Evolutionary conservation across 1,139 yeast genomes (phyloP).

Genomic region (Magnusiomyces tetraspermus): DNA sequence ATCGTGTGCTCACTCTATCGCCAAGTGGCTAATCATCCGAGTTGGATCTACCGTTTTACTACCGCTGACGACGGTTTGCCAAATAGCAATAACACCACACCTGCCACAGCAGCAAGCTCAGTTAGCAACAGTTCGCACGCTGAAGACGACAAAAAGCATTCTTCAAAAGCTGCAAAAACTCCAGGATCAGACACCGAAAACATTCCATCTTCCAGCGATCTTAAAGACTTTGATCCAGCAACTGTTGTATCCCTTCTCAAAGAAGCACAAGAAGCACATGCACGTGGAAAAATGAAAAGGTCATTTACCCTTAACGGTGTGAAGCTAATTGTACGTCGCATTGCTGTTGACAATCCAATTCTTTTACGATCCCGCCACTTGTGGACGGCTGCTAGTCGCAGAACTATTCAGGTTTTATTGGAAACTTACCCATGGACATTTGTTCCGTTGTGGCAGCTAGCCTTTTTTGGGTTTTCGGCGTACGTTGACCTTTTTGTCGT

Average conservation of each 20-base stretch:
- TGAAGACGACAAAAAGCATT: background rate
- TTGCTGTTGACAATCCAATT: conserved; percentile 16
- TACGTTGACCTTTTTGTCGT: conserved; percentile 24
- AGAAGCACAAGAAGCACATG: background rate
- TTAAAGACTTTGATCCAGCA: background rate
- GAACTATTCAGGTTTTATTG: conserved; percentile 16
- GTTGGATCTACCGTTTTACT: conserved; percentile 21
- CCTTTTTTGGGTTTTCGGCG: conserved; percentile 18
- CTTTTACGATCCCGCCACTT: conserved; percentile 20
- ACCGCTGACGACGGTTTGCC: background rate
- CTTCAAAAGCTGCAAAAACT: too few species aligned
- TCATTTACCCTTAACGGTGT: conserved; percentile 6
- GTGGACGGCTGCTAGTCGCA: conserved; percentile 22
- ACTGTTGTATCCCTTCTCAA: background rate
- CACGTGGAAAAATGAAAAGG: background rate
- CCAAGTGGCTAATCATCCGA: conserved; percentile 27
- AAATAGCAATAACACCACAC: background rate
- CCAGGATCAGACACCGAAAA: too few species aligned
- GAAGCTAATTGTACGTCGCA: conserved; percentile 5
- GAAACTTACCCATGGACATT: background rate
- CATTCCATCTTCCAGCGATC: background rate
- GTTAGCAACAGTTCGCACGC: background rate
- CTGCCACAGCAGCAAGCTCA: background rate
- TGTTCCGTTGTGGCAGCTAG: conserved; percentile 1
- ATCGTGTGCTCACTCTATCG: conserved; percentile 24